A percentile compares a stretch with the other conserved stretches of the same genome.
These are phyloP conservation scores for Isatis tinctoria DNA, from an alignment of 345 rosid genomes.

Conservation along the genomic window DNA sequence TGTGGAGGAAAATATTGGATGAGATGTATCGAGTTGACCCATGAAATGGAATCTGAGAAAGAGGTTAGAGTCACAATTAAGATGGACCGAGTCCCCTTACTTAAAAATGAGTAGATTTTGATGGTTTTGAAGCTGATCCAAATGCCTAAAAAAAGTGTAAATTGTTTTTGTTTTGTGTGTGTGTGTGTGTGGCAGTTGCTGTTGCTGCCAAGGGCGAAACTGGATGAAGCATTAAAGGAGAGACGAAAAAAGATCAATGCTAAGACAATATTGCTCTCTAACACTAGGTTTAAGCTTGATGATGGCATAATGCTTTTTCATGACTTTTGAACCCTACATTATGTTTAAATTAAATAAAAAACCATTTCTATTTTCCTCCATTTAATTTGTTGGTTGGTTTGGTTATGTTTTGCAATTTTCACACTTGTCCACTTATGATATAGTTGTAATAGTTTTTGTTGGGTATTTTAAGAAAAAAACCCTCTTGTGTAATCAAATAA, in stretches of 20 bases:
- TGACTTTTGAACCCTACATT: constrained; percentile 41
- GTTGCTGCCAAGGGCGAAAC: not conserved
- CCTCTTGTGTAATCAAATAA: too few species aligned
- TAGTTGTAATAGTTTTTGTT: not conserved
- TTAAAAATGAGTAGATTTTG: not conserved
- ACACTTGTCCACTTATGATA: not conserved
- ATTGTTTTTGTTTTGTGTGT: not conserved
- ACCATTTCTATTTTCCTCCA: not conserved
- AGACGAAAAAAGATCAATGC: constrained; percentile 37
- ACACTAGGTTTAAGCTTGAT: constrained; percentile 51
- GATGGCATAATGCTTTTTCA: constrained; percentile 57
- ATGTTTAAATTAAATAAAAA: not conserved
- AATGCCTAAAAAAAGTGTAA: not conserved
- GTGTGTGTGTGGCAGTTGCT: not conserved
- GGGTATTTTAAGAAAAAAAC: too few species aligned
- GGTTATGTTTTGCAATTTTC: not conserved
- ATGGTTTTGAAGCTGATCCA: not conserved
- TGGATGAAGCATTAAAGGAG: constrained; percentile 2
- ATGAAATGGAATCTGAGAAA: constrained; percentile 56
- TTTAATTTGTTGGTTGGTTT: not conserved
- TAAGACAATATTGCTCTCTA: constrained; percentile 42
- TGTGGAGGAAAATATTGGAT: constrained; percentile 49
- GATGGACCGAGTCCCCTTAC: not conserved
- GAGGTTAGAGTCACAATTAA: constrained; percentile 45
- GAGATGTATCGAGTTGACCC: constrained; percentile 66